Evolutionary conservation across 2,329 filamentous ascomycete species (phyloP), one percentile per base, ranked within the genome.

Genomic region (Aureobasidium zeae): DNA sequence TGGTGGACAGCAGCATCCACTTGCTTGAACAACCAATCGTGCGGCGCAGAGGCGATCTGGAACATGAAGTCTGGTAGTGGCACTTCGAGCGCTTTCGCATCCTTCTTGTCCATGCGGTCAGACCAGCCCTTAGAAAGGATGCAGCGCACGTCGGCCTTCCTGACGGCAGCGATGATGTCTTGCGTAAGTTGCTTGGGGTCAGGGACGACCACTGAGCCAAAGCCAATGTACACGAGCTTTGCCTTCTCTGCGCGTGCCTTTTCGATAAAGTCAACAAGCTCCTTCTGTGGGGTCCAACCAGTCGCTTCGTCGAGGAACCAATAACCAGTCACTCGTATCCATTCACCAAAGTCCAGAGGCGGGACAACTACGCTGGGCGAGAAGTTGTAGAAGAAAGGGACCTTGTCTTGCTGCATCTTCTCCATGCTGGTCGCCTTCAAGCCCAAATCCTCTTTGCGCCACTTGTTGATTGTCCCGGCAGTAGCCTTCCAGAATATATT

Each of bases 341-440:
- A 98, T 62, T 96, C 91, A 30, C 86, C 89, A 65, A 88, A 98
- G 65, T 98, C 91, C 2, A 95, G 71, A 12, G 91, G 91, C 20
- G 88, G 89, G 2, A 85, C 79, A n/a, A 98, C 91, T 10, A 98
- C 91, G 9, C 79, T 83, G 1, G 88, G 86, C 45, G 86, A 94
- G 62, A 95, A 96, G 64, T 95, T 96, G 70, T 98, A 98, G 33
- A 98, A 65, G 63, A 98, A 98, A 0, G 91, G 91, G n/a, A 95
- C 86, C 61, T 94, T 93, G 68, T 95, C 94, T 2, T 85, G 81
- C 64, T 95, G 87, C 77, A 98, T 78, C 66, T 88, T 94, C 59
- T 91, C 84, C 31, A 94, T 68, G 46, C 70, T 86, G 1, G 91
- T 98, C 50, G 79, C 81, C 39, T 81, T 83, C 20, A 98, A 68